Evolutionary conservation across 768 basidiomycete species (phyloP).

Genomic region (Lactarius sp.): DNA sequence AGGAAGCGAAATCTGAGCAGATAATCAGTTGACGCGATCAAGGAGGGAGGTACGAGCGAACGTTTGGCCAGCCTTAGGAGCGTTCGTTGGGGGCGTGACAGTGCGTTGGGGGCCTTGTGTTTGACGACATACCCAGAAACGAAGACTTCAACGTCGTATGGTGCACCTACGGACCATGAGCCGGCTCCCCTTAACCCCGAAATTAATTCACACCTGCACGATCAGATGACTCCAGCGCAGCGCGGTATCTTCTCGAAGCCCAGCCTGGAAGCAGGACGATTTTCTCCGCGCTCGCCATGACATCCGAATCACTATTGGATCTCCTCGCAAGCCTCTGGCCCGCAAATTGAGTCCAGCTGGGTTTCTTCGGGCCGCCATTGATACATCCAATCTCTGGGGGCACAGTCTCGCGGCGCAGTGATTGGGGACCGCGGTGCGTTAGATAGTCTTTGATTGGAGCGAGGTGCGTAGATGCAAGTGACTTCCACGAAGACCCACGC

Average conservation of each 20-base stretch:
- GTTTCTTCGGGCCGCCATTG: constrained; percentile 30
- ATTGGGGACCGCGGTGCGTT: constrained; percentile 29
- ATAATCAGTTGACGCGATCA: background rate
- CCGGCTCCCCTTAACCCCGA: background rate
- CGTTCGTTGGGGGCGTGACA: constrained; percentile 69
- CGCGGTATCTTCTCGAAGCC: constrained; percentile 54
- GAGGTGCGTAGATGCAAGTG: constrained; percentile 31
- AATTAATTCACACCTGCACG: constrained; percentile 30
- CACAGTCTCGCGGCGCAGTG: background rate
- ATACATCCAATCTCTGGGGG: constrained; percentile 28
- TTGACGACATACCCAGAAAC: constrained; percentile 74
- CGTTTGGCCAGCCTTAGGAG: constrained; percentile 77
- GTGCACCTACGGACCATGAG: constrained; percentile 35
- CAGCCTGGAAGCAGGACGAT: constrained; percentile 75
- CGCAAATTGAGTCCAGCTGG: constrained; percentile 61
- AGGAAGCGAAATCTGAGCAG: constrained; percentile 19
- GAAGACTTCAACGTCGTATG: constrained; percentile 68
- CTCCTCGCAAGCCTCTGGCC: constrained; percentile 40
- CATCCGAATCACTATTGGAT: constrained; percentile 26
- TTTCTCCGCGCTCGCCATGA: constrained; percentile 36
- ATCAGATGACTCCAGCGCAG: constrained; percentile 18
- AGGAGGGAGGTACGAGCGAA: constrained; percentile 30
- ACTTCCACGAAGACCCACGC: constrained; percentile 31
- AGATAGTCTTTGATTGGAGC: constrained; percentile 48
- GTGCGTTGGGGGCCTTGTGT: constrained; percentile 51